Conservation (phyloP, 192 early-diverging fungal species). For the Umbelopsis ramanniana region DNA sequence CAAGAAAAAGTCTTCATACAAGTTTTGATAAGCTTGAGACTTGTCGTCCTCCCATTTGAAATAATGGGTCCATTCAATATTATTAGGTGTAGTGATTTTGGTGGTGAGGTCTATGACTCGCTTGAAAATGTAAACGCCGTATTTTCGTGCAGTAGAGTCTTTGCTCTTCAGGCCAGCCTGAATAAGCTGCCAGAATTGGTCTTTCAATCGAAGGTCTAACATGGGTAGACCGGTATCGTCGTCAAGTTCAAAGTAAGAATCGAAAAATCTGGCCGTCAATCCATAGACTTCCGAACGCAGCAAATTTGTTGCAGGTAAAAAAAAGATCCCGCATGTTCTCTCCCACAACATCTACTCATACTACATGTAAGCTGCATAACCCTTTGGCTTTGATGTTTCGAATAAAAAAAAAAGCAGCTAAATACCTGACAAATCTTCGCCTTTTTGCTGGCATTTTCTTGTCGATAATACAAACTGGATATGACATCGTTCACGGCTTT, state of each 20-base stretch:
- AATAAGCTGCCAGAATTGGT: conserved; percentile 35
- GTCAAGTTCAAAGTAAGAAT: conserved; percentile 38
- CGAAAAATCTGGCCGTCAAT: conserved; percentile 37
- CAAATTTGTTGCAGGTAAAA: conserved; percentile 41
- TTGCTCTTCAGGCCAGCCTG: conserved; percentile 43
- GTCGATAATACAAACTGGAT: conserved; percentile 22
- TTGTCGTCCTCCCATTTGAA: conserved; percentile 29
- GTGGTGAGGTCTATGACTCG: conserved; percentile 32
- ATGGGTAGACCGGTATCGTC: background rate
- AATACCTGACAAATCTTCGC: background rate
- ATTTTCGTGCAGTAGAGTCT: conserved; percentile 37
- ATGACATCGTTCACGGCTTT: conserved; percentile 35
- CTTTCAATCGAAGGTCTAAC: conserved; percentile 36
- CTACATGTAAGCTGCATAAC: background rate
- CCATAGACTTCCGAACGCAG: conserved; percentile 40
- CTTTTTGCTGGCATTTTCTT: background rate
- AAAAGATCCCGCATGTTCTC: conserved; percentile 35
- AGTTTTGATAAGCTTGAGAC: conserved; percentile 21
- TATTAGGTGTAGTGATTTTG: conserved; percentile 15
- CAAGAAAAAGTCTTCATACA: conserved; percentile 57
- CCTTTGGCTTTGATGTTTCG: too few species aligned
- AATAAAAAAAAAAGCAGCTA: background rate
- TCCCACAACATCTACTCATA: conserved; percentile 39
- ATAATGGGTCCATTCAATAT: conserved; percentile 30
- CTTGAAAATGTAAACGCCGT: conserved; percentile 38